phyloP scores from a whole-genome alignment of 2,329 filamentous ascomycete species.

The Penicillium sp. region DNA sequence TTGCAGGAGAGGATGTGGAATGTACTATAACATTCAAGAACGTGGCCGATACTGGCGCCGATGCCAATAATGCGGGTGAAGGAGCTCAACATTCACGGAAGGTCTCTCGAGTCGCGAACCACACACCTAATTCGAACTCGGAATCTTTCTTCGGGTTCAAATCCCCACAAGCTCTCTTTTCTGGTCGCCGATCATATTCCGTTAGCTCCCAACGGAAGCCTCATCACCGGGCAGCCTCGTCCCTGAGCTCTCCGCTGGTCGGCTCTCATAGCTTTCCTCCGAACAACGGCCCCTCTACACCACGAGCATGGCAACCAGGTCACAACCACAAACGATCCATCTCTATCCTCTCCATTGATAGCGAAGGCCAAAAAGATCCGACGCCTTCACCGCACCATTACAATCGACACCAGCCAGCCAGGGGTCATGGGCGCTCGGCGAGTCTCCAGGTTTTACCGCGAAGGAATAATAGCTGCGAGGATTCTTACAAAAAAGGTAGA shows the following conservation, averaged over 20 bases:
- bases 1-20: conserved; percentile 92
- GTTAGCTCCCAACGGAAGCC: conserved; percentile 33
- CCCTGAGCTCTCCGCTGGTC: conserved; percentile 39
- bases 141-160: conserved; percentile 41
- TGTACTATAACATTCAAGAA: conserved; percentile 98
- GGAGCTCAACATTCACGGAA: conserved; percentile 35
- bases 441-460: conserved; percentile 73
- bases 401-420: conserved; percentile 52
- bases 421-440: conserved; percentile 72
- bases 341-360: conserved; percentile 75
- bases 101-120: conserved; percentile 34
- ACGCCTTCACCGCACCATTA: conserved; percentile 31
- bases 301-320: conserved; percentile 36
- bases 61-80: conserved; percentile 29
- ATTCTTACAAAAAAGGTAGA: conserved; percentile 40
- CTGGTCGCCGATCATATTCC: conserved; percentile 36
- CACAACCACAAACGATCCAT: conserved; percentile 71
- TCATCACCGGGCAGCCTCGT: conserved; percentile 40
- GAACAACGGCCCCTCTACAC: conserved; percentile 28
- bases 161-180: conserved; percentile 38
- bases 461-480: conserved; percentile 42
- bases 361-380: conserved; percentile 40
- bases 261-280: conserved; percentile 44
- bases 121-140: conserved; percentile 32
- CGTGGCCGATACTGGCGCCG: conserved; percentile 51